Evolutionary conservation across 352 stramenopile genomes (phyloP).

Genomic region (Globisporangium viniferum): DNA sequence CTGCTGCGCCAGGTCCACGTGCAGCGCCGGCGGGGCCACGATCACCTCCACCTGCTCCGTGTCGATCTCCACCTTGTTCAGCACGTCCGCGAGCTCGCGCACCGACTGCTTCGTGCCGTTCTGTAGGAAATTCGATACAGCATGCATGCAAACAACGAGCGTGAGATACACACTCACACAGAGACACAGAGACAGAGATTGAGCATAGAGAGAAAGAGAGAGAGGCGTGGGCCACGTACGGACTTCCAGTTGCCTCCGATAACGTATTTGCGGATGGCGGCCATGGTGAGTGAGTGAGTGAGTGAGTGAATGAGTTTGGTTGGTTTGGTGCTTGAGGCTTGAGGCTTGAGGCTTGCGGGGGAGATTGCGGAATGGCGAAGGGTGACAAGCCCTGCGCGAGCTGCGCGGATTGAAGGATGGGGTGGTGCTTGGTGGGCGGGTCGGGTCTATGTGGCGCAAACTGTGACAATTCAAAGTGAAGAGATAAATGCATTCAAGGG

Average conservation of each 20-base stretch:
- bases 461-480: too few relatives aligned
- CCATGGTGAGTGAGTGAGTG: not conserved
- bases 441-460: too few relatives aligned
- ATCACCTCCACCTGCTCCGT: constrained; percentile 70
- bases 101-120: constrained; percentile 81
- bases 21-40: constrained; percentile 73
- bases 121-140: constrained; percentile 13
- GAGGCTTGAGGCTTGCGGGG: not conserved
- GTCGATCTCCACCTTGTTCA: constrained; percentile 71
- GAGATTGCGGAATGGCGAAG: not conserved
- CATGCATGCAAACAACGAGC: not conserved
- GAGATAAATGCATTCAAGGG: too few relatives aligned
- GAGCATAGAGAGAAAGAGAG: too few relatives aligned
- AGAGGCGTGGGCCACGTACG: constrained; percentile 30
- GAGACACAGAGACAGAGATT: too few relatives aligned
- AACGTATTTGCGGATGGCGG: constrained; percentile 61
- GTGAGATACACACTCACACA: not conserved
- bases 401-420: not conserved
- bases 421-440: not conserved
- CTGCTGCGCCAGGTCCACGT: constrained; percentile 52
- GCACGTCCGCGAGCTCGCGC: constrained; percentile 72
- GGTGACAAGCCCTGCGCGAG: not conserved
- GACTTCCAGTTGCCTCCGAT: constrained; percentile 95
- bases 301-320: not conserved
- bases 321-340: not conserved